These are phyloP conservation scores for Globisporangium alternatum DNA, from an alignment of 352 stramenopile genomes.

Conservation along the genomic window DNA sequence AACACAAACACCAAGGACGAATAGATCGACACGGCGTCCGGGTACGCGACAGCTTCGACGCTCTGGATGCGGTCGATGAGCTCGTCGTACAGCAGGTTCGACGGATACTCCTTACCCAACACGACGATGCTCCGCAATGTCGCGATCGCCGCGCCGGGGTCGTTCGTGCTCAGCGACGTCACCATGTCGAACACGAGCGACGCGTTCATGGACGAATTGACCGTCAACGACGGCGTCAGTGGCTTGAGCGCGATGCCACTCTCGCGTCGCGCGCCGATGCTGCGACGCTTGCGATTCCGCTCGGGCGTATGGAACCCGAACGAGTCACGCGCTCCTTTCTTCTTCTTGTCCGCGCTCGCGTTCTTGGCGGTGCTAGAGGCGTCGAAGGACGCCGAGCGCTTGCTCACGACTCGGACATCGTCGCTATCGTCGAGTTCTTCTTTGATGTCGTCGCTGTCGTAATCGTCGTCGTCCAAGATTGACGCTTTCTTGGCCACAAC, in stretches of 20 bases:
- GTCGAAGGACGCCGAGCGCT: slow-evolving; percentile 6
- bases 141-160: slow-evolving; percentile 72
- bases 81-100: slow-evolving; percentile 74
- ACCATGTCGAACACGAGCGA: slow-evolving; percentile 83
- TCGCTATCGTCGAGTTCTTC: not conserved
- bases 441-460: slow-evolving; percentile 12
- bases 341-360: slow-evolving; percentile 2
- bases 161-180: slow-evolving; percentile 79
- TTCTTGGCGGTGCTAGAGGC: not conserved
- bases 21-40: slow-evolving; percentile 72
- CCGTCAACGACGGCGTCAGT: slow-evolving; percentile 49
- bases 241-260: slow-evolving; percentile 38
- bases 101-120: slow-evolving; percentile 80
- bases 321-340: not conserved
- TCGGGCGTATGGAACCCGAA: slow-evolving; percentile 11
- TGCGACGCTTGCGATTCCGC: slow-evolving; percentile 37
- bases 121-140: slow-evolving; percentile 80
- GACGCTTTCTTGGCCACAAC: not conserved
- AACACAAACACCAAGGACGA: slow-evolving; percentile 80
- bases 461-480: not conserved
- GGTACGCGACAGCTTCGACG: slow-evolving; percentile 63
- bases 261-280: slow-evolving; percentile 12
- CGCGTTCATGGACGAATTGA: slow-evolving; percentile 78
- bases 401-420: not conserved
- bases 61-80: slow-evolving; percentile 81